Conservation (phyloP, 169 alveolate genomes). For the Eimeria falciformis region DNA sequence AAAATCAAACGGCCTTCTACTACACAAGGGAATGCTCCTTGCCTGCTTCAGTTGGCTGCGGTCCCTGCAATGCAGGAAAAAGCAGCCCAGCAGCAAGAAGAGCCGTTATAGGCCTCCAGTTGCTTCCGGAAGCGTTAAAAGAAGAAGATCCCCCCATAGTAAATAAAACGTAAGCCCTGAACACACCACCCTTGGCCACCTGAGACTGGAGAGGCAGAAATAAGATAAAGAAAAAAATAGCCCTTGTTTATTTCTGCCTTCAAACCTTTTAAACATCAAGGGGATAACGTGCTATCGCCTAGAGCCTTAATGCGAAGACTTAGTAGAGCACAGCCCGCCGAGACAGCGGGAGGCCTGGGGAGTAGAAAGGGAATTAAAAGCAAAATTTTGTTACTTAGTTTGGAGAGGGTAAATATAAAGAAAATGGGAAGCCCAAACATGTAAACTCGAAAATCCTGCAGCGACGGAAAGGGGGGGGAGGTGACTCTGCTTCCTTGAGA, state of each 20-base stretch:
- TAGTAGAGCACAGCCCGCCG: neutral
- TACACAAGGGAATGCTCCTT: neutral
- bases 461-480: neutral
- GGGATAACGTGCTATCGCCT: neutral
- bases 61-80: neutral
- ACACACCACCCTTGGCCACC: conserved; percentile 14
- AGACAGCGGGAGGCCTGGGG: neutral
- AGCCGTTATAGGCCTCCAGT: neutral
- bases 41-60: neutral
- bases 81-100: conserved; percentile 14
- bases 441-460: neutral
- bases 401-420: neutral
- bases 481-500: conserved; percentile 1
- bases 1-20: no score
- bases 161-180: neutral
- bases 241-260: neutral
- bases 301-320: neutral
- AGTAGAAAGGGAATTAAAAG: neutral
- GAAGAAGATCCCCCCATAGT: conserved; percentile 26
- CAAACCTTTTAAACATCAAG: conserved; percentile 12
- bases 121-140: neutral
- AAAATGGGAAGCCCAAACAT: neutral
- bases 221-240: neutral
- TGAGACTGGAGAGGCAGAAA: neutral
- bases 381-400: neutral